Evolutionary conservation across 306 rosid genomes (phyloP).

Genomic region (Canavalia gladiata): DNA sequence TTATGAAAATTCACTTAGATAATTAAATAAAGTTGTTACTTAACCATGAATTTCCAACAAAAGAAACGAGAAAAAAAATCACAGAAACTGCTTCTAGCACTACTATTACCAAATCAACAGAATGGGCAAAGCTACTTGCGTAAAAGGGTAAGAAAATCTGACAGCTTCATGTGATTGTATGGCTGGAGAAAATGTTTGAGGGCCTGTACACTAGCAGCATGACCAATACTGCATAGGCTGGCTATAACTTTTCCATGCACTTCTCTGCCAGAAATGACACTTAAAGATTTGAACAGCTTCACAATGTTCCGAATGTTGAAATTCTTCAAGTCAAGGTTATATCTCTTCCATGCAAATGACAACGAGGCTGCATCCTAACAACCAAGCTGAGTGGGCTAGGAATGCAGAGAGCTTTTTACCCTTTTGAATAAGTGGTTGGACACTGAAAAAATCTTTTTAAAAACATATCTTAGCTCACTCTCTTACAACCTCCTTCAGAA

Average conservation of each 20-base stretch:
- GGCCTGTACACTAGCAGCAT: constrained; percentile 39
- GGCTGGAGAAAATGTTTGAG: constrained; percentile 39
- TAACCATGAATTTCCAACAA: neutral
- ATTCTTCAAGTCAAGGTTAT: constrained; percentile 21
- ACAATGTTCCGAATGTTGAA: constrained; percentile 19
- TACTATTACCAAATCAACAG: constrained; percentile 22
- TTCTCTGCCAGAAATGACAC: constrained; percentile 39
- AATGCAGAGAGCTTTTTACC: constrained; percentile 39
- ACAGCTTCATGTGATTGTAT: constrained; percentile 24
- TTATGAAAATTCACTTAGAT: neutral
- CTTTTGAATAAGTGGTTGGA: constrained; percentile 27
- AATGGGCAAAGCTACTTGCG: constrained; percentile 6
- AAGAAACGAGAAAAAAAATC: neutral
- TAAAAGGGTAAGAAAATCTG: constrained; percentile 34
- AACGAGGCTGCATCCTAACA: neutral
- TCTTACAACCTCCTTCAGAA: constrained; percentile 74
- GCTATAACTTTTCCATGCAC: constrained; percentile 23
- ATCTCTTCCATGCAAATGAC: constrained; percentile 38
- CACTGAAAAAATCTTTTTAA: neutral
- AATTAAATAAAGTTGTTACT: constrained; percentile 23
- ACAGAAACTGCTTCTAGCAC: constrained; percentile 20
- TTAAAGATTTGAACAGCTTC: constrained; percentile 40
- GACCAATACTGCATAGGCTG: constrained; percentile 17
- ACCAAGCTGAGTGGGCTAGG: neutral
- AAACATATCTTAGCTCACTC: constrained; percentile 40